A percentile compares a stretch with the other conserved stretches of the same genome.
These are phyloP conservation scores for Plectranthus barbatus DNA, from an alignment of 257 asterid species.

Conservation along the genomic window DNA sequence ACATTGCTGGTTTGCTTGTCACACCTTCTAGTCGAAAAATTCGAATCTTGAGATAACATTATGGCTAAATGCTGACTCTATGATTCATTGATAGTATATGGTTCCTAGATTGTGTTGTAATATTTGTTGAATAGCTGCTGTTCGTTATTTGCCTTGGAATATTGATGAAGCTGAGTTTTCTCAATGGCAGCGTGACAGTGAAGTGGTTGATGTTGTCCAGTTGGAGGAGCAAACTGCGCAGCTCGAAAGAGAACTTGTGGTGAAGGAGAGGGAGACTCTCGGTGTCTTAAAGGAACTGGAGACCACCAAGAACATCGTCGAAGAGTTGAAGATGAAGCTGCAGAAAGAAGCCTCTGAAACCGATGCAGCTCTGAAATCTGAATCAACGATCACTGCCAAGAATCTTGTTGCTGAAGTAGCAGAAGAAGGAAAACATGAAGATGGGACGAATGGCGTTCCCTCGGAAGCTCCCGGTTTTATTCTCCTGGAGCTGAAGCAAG, in stretches of 20 bases:
- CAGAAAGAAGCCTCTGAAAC: constrained; percentile 56
- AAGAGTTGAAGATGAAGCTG: constrained; percentile 51
- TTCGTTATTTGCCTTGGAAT: background rate
- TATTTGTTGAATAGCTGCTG: no score
- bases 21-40: no score
- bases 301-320: constrained; percentile 46
- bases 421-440: no score
- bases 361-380: constrained; percentile 21
- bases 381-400: background rate
- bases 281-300: constrained; percentile 75
- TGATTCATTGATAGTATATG: background rate
- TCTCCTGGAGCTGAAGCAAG: constrained; percentile 68
- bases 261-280: constrained; percentile 73
- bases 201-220: constrained; percentile 35
- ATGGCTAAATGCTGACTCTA: background rate
- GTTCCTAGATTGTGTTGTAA: background rate
- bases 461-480: constrained; percentile 60
- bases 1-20: background rate
- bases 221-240: constrained; percentile 70
- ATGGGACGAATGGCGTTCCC: constrained; percentile 23
- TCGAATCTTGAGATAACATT: background rate
- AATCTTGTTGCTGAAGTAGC: constrained; percentile 11
- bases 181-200: constrained; percentile 29
- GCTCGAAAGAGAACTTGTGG: constrained; percentile 51
- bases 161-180: background rate